phyloP scores from a whole-genome alignment of 2,329 filamentous ascomycete species.

The Exophiala xenobiotica region DNA sequence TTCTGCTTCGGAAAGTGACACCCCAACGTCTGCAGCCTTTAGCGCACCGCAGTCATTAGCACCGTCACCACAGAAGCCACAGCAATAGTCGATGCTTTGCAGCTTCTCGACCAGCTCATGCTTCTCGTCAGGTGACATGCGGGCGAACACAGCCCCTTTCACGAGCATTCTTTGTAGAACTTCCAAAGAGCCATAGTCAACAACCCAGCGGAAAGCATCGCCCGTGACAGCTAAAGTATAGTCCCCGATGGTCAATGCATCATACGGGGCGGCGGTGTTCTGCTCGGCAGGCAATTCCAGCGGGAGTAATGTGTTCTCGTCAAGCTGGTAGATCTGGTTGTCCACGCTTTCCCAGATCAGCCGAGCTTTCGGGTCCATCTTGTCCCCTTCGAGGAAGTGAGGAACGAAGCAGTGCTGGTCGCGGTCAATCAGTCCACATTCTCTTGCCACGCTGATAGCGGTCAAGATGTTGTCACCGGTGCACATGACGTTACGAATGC shows the following conservation, averaged over 20 bases:
- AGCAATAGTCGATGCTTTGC: slow-evolving; percentile 92
- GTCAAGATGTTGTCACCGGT: slow-evolving; percentile 98
- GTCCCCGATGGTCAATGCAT: slow-evolving; percentile 75
- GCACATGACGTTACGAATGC: slow-evolving; percentile 90
- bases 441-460: slow-evolving; percentile 89
- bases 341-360: slow-evolving; percentile 95
- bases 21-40: slow-evolving; percentile 95
- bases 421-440: slow-evolving; percentile 78
- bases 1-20: slow-evolving; percentile 94
- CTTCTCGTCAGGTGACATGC: slow-evolving; percentile 99
- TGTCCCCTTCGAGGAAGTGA: slow-evolving; percentile 76
- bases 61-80: slow-evolving; percentile 94
- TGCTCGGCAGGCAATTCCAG: slow-evolving; percentile 66
- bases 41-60: slow-evolving; percentile 96
- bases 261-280: slow-evolving; percentile 82
- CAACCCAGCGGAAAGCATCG: slow-evolving; percentile 93
- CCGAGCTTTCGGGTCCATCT: slow-evolving; percentile 68
- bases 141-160: slow-evolving; percentile 86
- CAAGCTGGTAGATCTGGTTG: slow-evolving; percentile 72
- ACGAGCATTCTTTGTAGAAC: slow-evolving; percentile 80
- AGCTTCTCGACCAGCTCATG: slow-evolving; percentile 96
- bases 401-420: slow-evolving; percentile 90
- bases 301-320: slow-evolving; percentile 76
- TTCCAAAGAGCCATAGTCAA: slow-evolving; percentile 83
- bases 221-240: slow-evolving; percentile 88